Evolutionary conservation across 805 yeast species (phyloP).

Genomic region (Priceomyces haplophilus): DNA sequence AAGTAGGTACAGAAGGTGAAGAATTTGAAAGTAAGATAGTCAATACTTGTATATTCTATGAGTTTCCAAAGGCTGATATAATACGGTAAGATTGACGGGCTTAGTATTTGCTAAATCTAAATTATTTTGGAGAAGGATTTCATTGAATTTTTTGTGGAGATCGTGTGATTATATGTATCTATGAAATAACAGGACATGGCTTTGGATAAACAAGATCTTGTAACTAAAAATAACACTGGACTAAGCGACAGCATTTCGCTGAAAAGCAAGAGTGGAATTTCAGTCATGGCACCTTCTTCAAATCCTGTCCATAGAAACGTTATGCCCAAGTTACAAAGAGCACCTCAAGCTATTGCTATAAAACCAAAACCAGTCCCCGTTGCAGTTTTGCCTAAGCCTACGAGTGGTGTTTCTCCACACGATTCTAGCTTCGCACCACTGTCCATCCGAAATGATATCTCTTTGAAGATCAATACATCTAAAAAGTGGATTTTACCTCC

Average conservation of each 20-base stretch:
- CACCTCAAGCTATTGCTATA: conserved; percentile 40
- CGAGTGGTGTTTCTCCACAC: conserved; percentile 14
- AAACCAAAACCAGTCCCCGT: conserved; percentile 31
- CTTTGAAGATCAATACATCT: conserved; percentile 34
- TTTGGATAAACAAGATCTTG: neutral
- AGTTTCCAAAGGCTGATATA: neutral
- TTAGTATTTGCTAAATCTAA: neutral
- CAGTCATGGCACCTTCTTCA: neutral
- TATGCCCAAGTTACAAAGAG: conserved; percentile 28
- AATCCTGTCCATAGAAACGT: neutral
- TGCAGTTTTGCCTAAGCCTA: conserved; percentile 28
- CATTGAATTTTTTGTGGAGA: neutral
- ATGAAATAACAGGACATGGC: neutral
- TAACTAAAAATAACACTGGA: neutral
- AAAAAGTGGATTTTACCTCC: conserved; percentile 42
- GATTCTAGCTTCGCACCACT: conserved; percentile 19
- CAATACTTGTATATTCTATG: neutral
- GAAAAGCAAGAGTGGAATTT: neutral
- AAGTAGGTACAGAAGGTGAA: neutral
- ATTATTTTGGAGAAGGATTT: too few relatives aligned
- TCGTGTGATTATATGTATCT: neutral
- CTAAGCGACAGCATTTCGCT: neutral
- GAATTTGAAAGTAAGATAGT: neutral
- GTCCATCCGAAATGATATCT: conserved; percentile 13
- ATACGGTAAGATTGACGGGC: neutral